These are phyloP conservation scores for Colletotrichum tabaci DNA, from an alignment of 2,329 filamentous ascomycete species.

Conservation along the genomic window DNA sequence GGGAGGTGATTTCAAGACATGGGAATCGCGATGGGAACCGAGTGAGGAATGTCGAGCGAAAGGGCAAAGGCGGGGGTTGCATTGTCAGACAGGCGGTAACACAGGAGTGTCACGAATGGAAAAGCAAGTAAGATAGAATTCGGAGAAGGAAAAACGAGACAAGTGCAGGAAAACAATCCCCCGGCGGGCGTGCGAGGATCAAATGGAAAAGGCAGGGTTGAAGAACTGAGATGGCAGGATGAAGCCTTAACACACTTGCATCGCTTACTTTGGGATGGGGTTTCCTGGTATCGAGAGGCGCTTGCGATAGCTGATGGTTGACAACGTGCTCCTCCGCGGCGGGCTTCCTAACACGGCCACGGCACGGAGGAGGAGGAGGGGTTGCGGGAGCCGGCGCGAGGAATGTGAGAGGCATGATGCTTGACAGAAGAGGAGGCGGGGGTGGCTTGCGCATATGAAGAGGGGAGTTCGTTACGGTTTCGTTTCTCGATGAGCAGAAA, in stretches of 20 bases:
- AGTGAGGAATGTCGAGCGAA: not conserved
- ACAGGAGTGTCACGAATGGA: too few species aligned
- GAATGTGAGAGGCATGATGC: constrained; percentile 31
- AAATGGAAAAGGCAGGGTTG: not conserved
- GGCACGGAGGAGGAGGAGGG: not conserved
- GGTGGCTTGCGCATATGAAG: not conserved
- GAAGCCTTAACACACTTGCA: constrained; percentile 10
- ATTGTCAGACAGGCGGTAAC: not conserved
- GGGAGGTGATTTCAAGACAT: not conserved
- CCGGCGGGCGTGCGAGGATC: too few species aligned
- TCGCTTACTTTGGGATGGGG: not conserved
- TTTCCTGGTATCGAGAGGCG: not conserved
- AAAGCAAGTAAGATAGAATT: not conserved
- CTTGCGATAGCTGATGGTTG: not conserved
- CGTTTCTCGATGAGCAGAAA: constrained; percentile 7
- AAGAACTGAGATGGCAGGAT: not conserved
- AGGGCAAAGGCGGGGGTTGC: not conserved
- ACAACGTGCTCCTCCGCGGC: constrained; percentile 13
- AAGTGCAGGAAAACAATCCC: not conserved
- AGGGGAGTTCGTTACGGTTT: not conserved
- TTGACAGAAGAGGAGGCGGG: constrained; percentile 6
- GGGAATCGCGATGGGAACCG: too few species aligned
- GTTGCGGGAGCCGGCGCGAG: not conserved
- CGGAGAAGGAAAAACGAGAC: not conserved
- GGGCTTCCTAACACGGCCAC: not conserved